Conservation (phyloP, 805 yeast species). For the Torulaspora gathmanii region DNA sequence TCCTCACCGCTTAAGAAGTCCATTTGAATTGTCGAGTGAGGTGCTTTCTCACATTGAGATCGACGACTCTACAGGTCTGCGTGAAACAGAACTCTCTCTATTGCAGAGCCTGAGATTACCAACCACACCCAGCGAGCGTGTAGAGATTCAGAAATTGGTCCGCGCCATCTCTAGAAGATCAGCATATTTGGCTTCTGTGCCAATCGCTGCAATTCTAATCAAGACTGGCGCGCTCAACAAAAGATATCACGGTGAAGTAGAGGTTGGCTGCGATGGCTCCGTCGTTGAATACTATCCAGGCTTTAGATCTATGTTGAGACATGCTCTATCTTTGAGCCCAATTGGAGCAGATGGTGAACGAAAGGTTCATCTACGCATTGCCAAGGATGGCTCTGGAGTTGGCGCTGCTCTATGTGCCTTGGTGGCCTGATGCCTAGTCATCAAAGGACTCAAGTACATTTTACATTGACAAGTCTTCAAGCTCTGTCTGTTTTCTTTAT, state of each 20-base stretch:
- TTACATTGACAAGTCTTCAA: not conserved
- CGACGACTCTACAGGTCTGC: slow-evolving; percentile 71
- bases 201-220: slow-evolving; percentile 73
- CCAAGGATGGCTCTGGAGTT: slow-evolving; percentile 94
- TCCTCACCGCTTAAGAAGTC: slow-evolving; percentile 61
- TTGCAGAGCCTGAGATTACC: slow-evolving; percentile 64
- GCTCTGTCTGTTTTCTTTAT: not conserved
- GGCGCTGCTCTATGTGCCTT: slow-evolving; percentile 94
- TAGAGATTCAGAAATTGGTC: slow-evolving; percentile 65
- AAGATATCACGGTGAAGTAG: slow-evolving; percentile 65
- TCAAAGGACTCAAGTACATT: not conserved
- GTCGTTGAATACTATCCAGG: slow-evolving; percentile 93
- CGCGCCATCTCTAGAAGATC: slow-evolving; percentile 81
- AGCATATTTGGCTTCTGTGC: slow-evolving; percentile 85
- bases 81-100: slow-evolving; percentile 63
- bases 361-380: slow-evolving; percentile 69
- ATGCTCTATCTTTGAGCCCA: slow-evolving; percentile 65
- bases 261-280: slow-evolving; percentile 93
- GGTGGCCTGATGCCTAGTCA: slow-evolving; percentile 26
- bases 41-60: slow-evolving; percentile 82
- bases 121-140: slow-evolving; percentile 66
- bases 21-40: slow-evolving; percentile 77
- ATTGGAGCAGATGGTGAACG: slow-evolving; percentile 72
- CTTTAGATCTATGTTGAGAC: slow-evolving; percentile 71
- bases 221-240: slow-evolving; percentile 61